Evolutionary conservation across 257 asterid species (phyloP), one percentile per base, ranked within the genome.

Genomic region (Gentiana straminea): DNA sequence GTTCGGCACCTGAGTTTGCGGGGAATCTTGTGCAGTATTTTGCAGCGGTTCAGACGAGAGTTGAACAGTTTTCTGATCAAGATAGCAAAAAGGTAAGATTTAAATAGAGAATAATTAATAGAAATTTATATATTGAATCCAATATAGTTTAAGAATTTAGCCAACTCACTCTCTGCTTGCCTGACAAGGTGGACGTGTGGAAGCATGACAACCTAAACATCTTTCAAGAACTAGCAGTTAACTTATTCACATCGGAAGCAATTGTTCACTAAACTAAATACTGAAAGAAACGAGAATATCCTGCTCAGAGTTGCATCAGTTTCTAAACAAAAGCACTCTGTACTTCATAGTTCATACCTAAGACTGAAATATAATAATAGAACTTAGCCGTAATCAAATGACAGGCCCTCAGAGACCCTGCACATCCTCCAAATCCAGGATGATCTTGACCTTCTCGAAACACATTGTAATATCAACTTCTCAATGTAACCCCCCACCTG

Each of bases 181-280:
- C 81, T 64, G 79, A 65, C 66, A 68, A 82, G 57, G 61, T 45
- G 75, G 74, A 93, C 73, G 83, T 68, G 64, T 68, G 83, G 75
- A 91, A 91, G 92, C 98, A 91, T 37, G 98, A 86, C 82, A 91
- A 84, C 75, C 85, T 76, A 63, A 84, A 84, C 95, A 92, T 85
- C 80, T 64, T 76, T 63, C 54, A 49, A 51, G 33, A 70, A 65
- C 56, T 55, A 35, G 33, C 36, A 54, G 45, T 64, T 70, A 33
- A 49, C 13, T 7, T 65, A 68, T 50, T 82, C 84, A 82, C 93
- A 83, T 77, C 58, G 61, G 73, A 76, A 46, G 64, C 55, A 66
- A 64, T 62, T 62, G 63, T 61, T 69, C 61, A 55, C 52, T 62
- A 59, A 51, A 65, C 64, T 52, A 38, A 74, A 65, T 60, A 61